Evolutionary conservation across 768 basidiomycete genomes (phyloP).

Genomic region (Trichaptum fuscoviolaceum): DNA sequence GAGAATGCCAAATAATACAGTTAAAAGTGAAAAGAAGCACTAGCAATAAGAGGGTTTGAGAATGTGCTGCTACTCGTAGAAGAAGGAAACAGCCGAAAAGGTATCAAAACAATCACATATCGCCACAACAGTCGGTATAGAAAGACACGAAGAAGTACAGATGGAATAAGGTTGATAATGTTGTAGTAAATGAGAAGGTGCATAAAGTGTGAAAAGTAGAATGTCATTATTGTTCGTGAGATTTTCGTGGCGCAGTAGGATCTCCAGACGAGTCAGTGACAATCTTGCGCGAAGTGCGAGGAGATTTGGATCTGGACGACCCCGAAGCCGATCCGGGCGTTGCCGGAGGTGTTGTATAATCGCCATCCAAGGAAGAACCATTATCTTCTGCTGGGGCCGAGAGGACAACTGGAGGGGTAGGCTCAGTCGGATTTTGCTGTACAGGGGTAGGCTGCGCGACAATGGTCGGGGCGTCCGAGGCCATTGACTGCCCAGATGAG

Average conservation of each 20-base stretch:
- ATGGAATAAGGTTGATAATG: background rate
- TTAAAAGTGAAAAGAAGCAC: background rate
- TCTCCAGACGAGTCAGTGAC: background rate
- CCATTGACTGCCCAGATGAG: background rate
- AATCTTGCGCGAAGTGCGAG: background rate
- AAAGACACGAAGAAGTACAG: background rate
- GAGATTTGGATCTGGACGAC: background rate
- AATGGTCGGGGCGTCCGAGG: background rate
- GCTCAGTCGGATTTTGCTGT: background rate
- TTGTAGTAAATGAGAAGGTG: background rate
- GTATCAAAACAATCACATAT: background rate
- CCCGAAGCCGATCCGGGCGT: background rate
- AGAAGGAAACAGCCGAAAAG: background rate
- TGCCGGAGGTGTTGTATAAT: background rate
- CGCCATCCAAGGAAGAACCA: background rate
- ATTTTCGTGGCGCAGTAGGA: background rate
- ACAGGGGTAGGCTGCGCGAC: background rate
- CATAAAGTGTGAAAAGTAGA: background rate
- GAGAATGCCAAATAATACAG: background rate
- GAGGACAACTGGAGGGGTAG: background rate
- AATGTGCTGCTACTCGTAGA: background rate
- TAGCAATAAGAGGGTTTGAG: background rate
- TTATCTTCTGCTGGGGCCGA: background rate
- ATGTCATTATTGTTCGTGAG: background rate
- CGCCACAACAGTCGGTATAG: background rate